Evolutionary conservation across 768 basidiomycete species (phyloP).

Genomic region (Boletus tomentosulus): DNA sequence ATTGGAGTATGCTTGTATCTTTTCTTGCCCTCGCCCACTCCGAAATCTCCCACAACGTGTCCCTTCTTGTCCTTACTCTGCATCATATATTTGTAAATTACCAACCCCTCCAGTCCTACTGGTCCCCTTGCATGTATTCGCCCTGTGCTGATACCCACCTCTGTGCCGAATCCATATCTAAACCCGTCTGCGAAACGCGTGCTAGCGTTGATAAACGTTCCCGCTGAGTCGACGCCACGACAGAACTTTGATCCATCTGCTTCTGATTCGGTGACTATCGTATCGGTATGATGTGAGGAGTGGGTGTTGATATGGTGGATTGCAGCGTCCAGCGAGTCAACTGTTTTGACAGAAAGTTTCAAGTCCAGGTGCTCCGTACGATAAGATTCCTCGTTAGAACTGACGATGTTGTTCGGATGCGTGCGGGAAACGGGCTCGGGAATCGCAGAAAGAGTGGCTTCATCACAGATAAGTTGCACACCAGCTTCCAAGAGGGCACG

Average conservation of each 20-base stretch:
- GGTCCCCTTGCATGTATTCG: slow-evolving; percentile 96
- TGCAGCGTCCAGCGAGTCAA: slow-evolving; percentile 69
- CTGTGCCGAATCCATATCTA: slow-evolving; percentile 94
- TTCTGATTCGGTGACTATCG: slow-evolving; percentile 78
- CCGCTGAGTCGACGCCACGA: slow-evolving; percentile 85
- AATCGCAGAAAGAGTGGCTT: slow-evolving; percentile 55
- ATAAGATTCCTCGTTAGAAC: slow-evolving; percentile 64
- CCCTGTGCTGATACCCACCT: slow-evolving; percentile 96
- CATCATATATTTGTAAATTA: slow-evolving; percentile 96
- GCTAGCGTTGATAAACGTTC: slow-evolving; percentile 91
- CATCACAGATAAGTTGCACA: slow-evolving; percentile 81
- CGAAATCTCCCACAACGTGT: slow-evolving; percentile 87
- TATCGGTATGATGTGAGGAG: slow-evolving; percentile 93
- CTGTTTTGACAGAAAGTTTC: slow-evolving; percentile 73
- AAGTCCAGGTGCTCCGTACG: slow-evolving; percentile 85
- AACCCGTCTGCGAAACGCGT: slow-evolving; percentile 97
- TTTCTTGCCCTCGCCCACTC: slow-evolving; percentile 62
- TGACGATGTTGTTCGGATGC: slow-evolving; percentile 46
- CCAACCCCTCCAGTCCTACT: slow-evolving; percentile 88
- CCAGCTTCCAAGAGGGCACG: slow-evolving; percentile 59
- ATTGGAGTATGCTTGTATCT: slow-evolving; percentile 59
- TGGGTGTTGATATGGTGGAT: slow-evolving; percentile 89
- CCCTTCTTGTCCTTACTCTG: slow-evolving; percentile 69
- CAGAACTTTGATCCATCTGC: slow-evolving; percentile 71
- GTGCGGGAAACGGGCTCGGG: slow-evolving; percentile 30